Evolutionary conservation across 2,329 filamentous ascomycete genomes (phyloP), one percentile per base, ranked within the genome.

Genomic region (Diaporthe citriasiana): DNA sequence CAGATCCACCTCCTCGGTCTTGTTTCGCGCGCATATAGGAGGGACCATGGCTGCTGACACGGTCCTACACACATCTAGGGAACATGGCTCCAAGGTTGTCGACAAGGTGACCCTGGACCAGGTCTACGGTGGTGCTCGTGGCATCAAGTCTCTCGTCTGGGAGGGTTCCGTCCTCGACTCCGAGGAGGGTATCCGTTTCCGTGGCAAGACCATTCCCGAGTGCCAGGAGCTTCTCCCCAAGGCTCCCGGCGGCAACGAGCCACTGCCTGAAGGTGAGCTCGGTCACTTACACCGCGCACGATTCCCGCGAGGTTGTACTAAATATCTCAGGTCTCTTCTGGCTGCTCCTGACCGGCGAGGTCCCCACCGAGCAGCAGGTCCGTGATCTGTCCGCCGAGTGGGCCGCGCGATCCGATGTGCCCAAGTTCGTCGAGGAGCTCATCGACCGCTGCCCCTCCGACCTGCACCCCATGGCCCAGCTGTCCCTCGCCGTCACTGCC

Each of bases 391-490:
- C 97, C 79, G 96, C 97, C 77, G 97, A 99, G 88, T 98, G 96
- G 97, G 97, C 97, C 84, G 97, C 97, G 83, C 95, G 97, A 82
- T 95, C 97, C 87, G 95, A 97, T 82, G 89, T 99, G 79, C 97
- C 97, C 88, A 97, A 97, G 89, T 98, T 97, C 88, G 91, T 99
- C 83, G 95, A 98, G 90, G 97, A 99, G 90, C 93, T 99, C 85
- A 98, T 99, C 88, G 97, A 99, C 92, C 95, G 97, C 90, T 98
- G 96, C 94, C 97, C 97, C 81, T 97, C 90, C 88, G 95, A 97
- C 86, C 94, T 99, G 80, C 97, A 99, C 92, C 97, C 97, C 85
- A 99, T 99, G 97, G 96, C 97, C 77, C 97, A 99, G 89, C 97
- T 99, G 91, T 98, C 97, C 75, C 89, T 99, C 82, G 97, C 97